Evolutionary conservation across 495 filamentous ascomycete genomes (phyloP).

Genomic region (Podospora anserina): DNA sequence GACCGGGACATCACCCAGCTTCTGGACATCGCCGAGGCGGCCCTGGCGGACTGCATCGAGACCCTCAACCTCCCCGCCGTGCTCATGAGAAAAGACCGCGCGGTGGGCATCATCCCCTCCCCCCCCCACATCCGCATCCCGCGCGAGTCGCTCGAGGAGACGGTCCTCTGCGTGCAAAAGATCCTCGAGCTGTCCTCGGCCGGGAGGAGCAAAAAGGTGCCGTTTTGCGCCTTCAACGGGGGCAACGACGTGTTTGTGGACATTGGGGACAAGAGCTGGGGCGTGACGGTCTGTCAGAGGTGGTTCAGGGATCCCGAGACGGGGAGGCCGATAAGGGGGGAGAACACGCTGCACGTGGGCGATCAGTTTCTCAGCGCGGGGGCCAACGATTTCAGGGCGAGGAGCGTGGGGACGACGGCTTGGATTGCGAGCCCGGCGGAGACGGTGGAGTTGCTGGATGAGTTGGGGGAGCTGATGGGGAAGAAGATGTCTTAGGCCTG

Average conservation of each 20-base stretch:
- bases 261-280: slow-evolving; percentile 96
- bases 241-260: slow-evolving; percentile 98
- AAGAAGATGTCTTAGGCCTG: slow-evolving; percentile 41
- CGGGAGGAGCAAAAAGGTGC: slow-evolving; percentile 53
- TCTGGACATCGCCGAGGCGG: slow-evolving; percentile 81
- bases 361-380: slow-evolving; percentile 96
- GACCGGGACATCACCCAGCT: slow-evolving; percentile 73
- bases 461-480: slow-evolving; percentile 60
- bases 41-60: slow-evolving; percentile 71
- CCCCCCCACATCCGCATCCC: slow-evolving; percentile 60
- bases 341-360: slow-evolving; percentile 75
- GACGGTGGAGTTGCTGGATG: slow-evolving; percentile 83
- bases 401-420: slow-evolving; percentile 61
- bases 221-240: slow-evolving; percentile 98
- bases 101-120: slow-evolving; percentile 81
- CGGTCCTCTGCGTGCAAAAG: slow-evolving; percentile 89
- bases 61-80: slow-evolving; percentile 73
- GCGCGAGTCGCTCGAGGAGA: slow-evolving; percentile 91
- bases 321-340: slow-evolving; percentile 41
- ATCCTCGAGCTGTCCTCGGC: slow-evolving; percentile 73
- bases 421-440: slow-evolving; percentile 94
- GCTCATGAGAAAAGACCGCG: slow-evolving; percentile 85
- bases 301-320: slow-evolving; percentile 65
- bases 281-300: slow-evolving; percentile 85
- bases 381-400: slow-evolving; percentile 92